Conservation (phyloP, 2,329 filamentous ascomycete genomes). For the Diatrype stigma region DNA sequence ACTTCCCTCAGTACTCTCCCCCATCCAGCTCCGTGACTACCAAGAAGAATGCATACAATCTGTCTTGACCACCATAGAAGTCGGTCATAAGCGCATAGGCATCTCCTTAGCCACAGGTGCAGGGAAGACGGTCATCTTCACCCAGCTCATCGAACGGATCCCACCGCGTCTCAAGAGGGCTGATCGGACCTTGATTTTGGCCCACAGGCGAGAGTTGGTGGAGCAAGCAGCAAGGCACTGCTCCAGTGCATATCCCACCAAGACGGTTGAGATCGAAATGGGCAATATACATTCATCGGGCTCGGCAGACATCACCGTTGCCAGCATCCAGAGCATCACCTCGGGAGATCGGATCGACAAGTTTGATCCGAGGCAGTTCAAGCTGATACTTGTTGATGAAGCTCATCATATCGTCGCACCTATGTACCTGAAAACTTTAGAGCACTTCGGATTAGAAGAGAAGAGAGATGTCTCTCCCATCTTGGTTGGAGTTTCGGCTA, state of each 20-base stretch:
- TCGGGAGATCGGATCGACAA: slow-evolving; percentile 75
- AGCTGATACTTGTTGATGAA: slow-evolving; percentile 90
- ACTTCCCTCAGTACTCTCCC: neutral
- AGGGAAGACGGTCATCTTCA: slow-evolving; percentile 96
- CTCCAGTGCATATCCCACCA: slow-evolving; percentile 70
- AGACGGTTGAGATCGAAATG: slow-evolving; percentile 89
- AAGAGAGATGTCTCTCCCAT: slow-evolving; percentile 54
- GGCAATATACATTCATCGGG: slow-evolving; percentile 72
- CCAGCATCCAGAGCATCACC: slow-evolving; percentile 80
- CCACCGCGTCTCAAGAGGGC: slow-evolving; percentile 50
- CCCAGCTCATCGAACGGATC: slow-evolving; percentile 82
- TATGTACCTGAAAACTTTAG: slow-evolving; percentile 69
- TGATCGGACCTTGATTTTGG: slow-evolving; percentile 81
- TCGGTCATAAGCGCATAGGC: slow-evolving; percentile 74
- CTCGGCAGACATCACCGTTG: slow-evolving; percentile 84
- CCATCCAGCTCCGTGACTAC: slow-evolving; percentile 69
- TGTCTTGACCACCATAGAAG: slow-evolving; percentile 63
- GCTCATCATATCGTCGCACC: slow-evolving; percentile 92
- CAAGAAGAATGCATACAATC: slow-evolving; percentile 89
- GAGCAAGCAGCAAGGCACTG: slow-evolving; percentile 92
- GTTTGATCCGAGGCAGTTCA: slow-evolving; percentile 76
- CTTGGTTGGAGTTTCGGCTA: slow-evolving; percentile 87
- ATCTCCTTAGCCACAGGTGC: slow-evolving; percentile 84
- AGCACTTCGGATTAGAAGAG: slow-evolving; percentile 67
- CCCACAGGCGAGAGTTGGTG: slow-evolving; percentile 87